Evolutionary conservation across 148 eudicot species (phyloP), one percentile per base, ranked within the genome.

Genomic region (Dianthus caryophyllus): DNA sequence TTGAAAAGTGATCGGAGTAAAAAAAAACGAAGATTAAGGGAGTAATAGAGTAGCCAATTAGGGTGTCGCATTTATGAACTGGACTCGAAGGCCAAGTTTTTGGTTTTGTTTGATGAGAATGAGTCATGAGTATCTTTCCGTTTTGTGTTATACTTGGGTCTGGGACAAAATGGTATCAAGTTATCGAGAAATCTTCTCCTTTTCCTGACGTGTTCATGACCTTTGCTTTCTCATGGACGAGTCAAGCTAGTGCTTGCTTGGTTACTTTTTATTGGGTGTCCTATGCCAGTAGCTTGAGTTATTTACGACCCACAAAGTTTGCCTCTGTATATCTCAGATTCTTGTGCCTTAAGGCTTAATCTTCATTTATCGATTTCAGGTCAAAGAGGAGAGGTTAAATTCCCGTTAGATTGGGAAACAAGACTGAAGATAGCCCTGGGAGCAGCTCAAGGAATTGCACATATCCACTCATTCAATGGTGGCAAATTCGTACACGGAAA

Each of bases 401-500:
- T 66, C 58, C 88, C 81, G 12, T 64, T 91, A 16, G 85, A 84
- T 70, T 91, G 97, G 97, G 97, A 88, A 39, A 81, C 84, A 18
- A 77, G 96, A 18, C 58, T 88, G 31, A 80, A 71, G 36, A 91
- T 88, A 46, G 86, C 91, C 44, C 63, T 78, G 8, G 97, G 97
- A 44, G 89, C 92, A 50, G 85, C 92, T 48, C 72, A 85, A 72
- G 97, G 97, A 76, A 83, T 88, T 18, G 77, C 91, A 20, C 83
- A 81, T 64, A 75, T 91, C 71, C 97, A 91, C 46, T 62, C 71
- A 14, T 70, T 73, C 50, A 81, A 83, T 10, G 70, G 78, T 0
- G 96, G 96, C 20, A 91, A 86, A 72, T 79, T 91, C 14, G 88
- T 86, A n/a, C 97, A 91, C 9, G 97, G 97, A 41, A 88, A 91